Percentiles rank a stretch among this genome's conserved stretches.
These are phyloP conservation scores for Xylaria sp. DNA, from an alignment of 2,329 filamentous ascomycete species.

Conservation along the genomic window DNA sequence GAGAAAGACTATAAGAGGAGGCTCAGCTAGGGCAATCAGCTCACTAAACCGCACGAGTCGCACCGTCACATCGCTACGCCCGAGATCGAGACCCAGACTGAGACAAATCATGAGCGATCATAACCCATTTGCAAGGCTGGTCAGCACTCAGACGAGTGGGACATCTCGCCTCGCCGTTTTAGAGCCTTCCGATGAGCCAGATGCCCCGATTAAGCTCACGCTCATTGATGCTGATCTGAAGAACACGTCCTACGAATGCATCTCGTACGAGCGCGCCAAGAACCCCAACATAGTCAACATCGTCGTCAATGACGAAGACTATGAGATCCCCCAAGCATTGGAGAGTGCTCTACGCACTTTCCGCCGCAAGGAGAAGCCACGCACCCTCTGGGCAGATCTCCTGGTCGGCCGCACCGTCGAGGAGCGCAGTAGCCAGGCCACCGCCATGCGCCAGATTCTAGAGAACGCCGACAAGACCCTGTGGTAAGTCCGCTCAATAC, in stretches of 20 bases:
- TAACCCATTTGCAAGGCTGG: not conserved
- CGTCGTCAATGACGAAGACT: not conserved
- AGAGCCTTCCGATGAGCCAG: not conserved
- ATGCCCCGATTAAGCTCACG: conserved; percentile 19
- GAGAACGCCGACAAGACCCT: conserved; percentile 37
- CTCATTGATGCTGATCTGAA: conserved; percentile 35
- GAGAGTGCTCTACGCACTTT: conserved; percentile 7
- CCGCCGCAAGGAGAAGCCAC: not conserved
- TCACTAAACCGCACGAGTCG: not conserved
- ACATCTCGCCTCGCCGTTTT: not conserved
- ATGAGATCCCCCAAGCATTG: not conserved
- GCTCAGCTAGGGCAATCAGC: not conserved
- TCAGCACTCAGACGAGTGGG: not conserved
- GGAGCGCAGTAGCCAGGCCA: not conserved
- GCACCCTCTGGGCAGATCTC: conserved; percentile 5
- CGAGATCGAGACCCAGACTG: not conserved
- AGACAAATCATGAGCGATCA: not conserved
- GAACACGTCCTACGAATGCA: conserved; percentile 43
- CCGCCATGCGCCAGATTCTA: not conserved
- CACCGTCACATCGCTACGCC: not conserved
- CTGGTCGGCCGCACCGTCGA: not conserved
- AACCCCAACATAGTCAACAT: not conserved
- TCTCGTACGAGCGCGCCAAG: conserved; percentile 1
- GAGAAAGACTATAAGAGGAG: not conserved
- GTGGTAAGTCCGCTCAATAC: conserved; percentile 18